These are phyloP conservation scores for Boletus bicolor DNA, from an alignment of 768 basidiomycete genomes.

Conservation along the genomic window DNA sequence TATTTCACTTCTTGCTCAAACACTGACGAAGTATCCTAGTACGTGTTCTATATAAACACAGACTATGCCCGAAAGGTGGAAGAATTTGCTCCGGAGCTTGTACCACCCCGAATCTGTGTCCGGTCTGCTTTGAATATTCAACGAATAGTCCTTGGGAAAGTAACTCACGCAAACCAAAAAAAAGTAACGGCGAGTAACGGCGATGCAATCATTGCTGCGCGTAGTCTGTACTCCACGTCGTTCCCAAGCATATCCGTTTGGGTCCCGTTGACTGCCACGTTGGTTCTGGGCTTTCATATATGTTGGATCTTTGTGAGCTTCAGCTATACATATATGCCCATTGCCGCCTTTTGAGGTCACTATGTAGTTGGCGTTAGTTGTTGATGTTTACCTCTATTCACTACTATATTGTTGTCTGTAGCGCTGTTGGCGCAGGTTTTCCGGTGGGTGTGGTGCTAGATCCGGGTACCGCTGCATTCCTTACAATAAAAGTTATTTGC, in stretches of 20 bases:
- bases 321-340: no score
- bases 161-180: no score
- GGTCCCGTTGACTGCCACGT: slow-evolving; percentile 50
- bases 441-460: slow-evolving; percentile 23
- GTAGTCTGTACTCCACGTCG: slow-evolving; percentile 31
- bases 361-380: slow-evolving; percentile 46
- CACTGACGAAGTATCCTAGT: slow-evolving; percentile 28
- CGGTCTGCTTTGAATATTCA: no score
- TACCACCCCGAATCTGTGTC: slow-evolving; percentile 35
- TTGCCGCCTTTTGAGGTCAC: not conserved
- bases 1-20: not conserved
- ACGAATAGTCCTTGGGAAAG: no score
- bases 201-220: no score
- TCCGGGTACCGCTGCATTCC: not conserved
- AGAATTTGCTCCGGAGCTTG: slow-evolving; percentile 46
- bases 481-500: slow-evolving; percentile 41
- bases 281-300: slow-evolving; percentile 50
- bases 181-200: no score
- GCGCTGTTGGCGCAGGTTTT: slow-evolving; percentile 51
- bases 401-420: slow-evolving; percentile 30
- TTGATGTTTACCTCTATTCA: slow-evolving; percentile 47
- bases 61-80: slow-evolving; percentile 43
- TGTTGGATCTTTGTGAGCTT: slow-evolving; percentile 52
- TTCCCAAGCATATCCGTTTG: slow-evolving; percentile 49
- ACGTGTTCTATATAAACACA: slow-evolving; percentile 47